Evolutionary conservation across 768 basidiomycete genomes (phyloP), one percentile per base, ranked within the genome.

Genomic region (Coprinopsis marcescibilis): DNA sequence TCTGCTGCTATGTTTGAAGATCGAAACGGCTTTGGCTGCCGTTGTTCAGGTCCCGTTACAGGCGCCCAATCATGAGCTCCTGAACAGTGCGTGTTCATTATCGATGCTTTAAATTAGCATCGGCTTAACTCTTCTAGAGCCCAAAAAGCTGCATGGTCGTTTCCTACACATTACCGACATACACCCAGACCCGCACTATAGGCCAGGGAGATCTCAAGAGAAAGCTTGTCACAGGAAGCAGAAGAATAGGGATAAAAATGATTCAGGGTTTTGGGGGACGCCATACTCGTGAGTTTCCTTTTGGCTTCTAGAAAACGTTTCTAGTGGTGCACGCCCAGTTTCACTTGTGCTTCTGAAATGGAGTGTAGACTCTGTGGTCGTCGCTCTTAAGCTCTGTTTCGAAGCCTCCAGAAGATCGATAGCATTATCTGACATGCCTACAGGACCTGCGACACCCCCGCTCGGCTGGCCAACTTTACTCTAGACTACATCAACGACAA

Each of bases 81-180:
- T 32, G 30, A 46, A 48, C 45, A 23, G 51, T 43, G 17, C 24
- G 8, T 32, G n/a, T 32, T 19, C 7, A 37, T 17, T 37, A 37
- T 11, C 6, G 7, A 19, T 7, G 7, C 35, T 37, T 17, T 11
- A 17, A 7, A 7, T 11, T 11, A 10, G 35, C 7, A 19, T 37
- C 19, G 17, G 19, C 17, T 43, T 30, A 32, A 8, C 11, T 45
- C 33, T 25, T 24, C 17, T 60, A 73, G 71, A 65, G 46, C 68
- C 68, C 33, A 72, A 64, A 48, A 78, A 73, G 58, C 68, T 86
- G 15, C 77, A 78, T 47, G 85, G 85, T 8, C 77, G 85, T 37
- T 90, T 89, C 64, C 61, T 91, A 20, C 87, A 89, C 51, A 80
- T 91, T 52, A 88, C 86, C 17, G 89, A 92, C 62, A 78, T 90